Conservation (phyloP, 345 rosid species). For the Heritiera fomes region DNA sequence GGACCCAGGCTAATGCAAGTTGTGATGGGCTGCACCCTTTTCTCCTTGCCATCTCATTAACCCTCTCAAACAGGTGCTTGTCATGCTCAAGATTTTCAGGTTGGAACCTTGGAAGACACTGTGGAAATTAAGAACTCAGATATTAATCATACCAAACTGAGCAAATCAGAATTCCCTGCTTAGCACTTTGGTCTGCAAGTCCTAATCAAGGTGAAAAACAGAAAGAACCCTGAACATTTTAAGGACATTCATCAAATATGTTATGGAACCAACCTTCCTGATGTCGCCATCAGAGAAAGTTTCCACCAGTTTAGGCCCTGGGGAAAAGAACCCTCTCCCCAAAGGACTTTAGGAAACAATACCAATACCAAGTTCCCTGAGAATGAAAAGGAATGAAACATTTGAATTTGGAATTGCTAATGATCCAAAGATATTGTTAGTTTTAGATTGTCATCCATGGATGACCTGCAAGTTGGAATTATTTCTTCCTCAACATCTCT, state of each 20-base stretch:
- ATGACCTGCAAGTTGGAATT: constrained; percentile 12
- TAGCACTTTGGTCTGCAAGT: not conserved
- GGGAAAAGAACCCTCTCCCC: no score
- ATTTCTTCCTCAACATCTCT: constrained; percentile 70
- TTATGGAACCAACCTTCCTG: constrained; percentile 37
- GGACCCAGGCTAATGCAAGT: no score
- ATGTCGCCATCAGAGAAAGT: constrained; percentile 37
- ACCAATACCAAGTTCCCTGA: no score
- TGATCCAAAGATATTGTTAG: not conserved
- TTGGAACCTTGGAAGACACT: constrained; percentile 57
- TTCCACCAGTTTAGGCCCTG: constrained; percentile 53
- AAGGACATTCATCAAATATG: not conserved
- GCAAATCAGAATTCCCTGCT: no score
- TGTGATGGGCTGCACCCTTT: no score
- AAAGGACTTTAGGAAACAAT: no score
- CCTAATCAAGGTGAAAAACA: not conserved
- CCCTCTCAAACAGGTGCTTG: no score
- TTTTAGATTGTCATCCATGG: not conserved
- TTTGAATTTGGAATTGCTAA: not conserved
- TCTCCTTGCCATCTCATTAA: no score
- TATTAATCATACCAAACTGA: no score
- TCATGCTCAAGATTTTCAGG: constrained; percentile 17
- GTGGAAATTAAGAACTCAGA: constrained; percentile 7
- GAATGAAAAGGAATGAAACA: not conserved
- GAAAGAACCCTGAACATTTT: no score